Evolutionary conservation across 345 rosid genomes (phyloP), one percentile per base, ranked within the genome.

Genomic region (Acer campestre): DNA sequence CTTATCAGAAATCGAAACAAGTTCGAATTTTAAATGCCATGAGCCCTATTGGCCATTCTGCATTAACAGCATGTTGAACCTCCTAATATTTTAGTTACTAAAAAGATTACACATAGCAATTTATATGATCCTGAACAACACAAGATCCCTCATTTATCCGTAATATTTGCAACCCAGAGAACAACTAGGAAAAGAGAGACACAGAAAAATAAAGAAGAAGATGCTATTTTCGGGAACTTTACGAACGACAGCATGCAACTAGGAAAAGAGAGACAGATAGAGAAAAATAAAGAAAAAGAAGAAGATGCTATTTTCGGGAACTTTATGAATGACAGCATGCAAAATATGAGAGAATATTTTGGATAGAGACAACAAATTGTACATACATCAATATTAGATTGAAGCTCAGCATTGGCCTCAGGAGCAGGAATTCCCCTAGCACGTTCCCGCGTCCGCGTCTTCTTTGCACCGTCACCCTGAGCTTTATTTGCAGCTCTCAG

Each of bases 331-430:
- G 20, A 16, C 16, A 46, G 11, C 46, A 62, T 0, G 55, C 27
- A 27, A 61, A 63, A 46, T 18, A 64, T 29, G 80, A 61, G 25
- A 61, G 46, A 55, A 58, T 49, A 49, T 61, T n/a, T 77, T 59
- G 20, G 40, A 48, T 17, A 27, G 53, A 46, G 49, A 51, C n/a
- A 55, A 70, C 13, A 20, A 10, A 44, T 70, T 17, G 67, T 51
- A 68, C 93, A 75, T 92, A 94, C 99, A 86, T 96, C 98, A 62
- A 96, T 80, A 80, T 96, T 96, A 74, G 94, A 83, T 73, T 90
- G 98, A 85, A 92, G 86, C 82, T 96, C 98, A 5, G 98, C 98
- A 86, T 96, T 96, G 80, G 99, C 98, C 81, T 89, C 99, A 8
- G 97, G 98, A 77, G 95, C 97, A 53, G 90, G 86, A 77, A 82